Conservation (phyloP, 2,329 filamentous ascomycete genomes). For the Diaporthe ilicicola region DNA sequence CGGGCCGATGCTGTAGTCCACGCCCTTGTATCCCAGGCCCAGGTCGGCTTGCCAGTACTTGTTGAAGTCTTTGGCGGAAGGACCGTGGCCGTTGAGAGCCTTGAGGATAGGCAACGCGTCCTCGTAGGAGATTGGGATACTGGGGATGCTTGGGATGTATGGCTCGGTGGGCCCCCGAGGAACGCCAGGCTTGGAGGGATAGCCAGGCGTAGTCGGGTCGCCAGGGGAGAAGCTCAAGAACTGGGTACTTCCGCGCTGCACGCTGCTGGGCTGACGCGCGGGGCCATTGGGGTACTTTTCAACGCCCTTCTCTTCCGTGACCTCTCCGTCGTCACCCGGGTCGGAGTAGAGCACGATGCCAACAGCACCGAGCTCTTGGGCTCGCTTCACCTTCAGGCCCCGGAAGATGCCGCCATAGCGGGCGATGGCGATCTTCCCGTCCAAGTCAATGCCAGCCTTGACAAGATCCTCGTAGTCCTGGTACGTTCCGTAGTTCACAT, state of each 20-base stretch:
- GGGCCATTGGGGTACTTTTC: slow-evolving; percentile 77
- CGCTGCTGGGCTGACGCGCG: slow-evolving; percentile 78
- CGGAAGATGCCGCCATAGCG: slow-evolving; percentile 83
- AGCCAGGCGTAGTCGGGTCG: slow-evolving; percentile 83
- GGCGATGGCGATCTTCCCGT: slow-evolving; percentile 80
- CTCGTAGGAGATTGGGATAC: slow-evolving; percentile 80
- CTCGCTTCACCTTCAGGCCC: slow-evolving; percentile 84
- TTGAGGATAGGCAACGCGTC: slow-evolving; percentile 81
- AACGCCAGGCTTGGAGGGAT: slow-evolving; percentile 77
- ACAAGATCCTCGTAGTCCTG: slow-evolving; percentile 77
- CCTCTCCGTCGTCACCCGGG: slow-evolving; percentile 77
- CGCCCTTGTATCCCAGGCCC: slow-evolving; percentile 53
- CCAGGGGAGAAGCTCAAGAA: slow-evolving; percentile 70
- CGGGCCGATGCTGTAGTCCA: slow-evolving; percentile 53
- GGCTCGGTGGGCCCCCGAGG: slow-evolving; percentile 69
- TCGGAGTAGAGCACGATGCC: slow-evolving; percentile 78
- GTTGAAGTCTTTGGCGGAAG: slow-evolving; percentile 72
- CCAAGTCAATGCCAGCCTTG: slow-evolving; percentile 71
- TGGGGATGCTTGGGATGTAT: slow-evolving; percentile 79
- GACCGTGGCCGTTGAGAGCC: slow-evolving; percentile 79
- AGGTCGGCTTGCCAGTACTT: slow-evolving; percentile 65
- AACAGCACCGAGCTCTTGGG: slow-evolving; percentile 79
- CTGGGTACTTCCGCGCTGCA: slow-evolving; percentile 80
- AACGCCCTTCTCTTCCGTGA: slow-evolving; percentile 78
- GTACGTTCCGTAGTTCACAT: slow-evolving; percentile 79